Evolutionary conservation across 148 eudicot genomes (phyloP), one percentile per base, ranked within the genome.

Genomic region (Cornus florida): DNA sequence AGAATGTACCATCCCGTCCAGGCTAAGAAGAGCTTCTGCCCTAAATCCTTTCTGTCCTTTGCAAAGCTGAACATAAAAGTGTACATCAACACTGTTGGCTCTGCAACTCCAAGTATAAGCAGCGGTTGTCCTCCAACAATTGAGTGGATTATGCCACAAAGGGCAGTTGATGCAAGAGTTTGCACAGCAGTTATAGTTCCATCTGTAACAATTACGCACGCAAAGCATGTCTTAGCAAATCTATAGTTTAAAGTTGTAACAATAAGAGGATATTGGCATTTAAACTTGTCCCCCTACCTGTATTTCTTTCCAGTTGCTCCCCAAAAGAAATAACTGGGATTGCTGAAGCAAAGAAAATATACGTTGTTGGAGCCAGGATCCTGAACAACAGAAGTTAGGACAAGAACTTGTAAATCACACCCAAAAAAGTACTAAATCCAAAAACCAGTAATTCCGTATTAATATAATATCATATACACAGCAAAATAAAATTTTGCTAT

Each of bases 51-150:
- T 78, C 94, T 84, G 77, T 89, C 96, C 85, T 97, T 97, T 19
- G 92, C 98, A 82, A 97, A 97, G 82, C 91, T 87, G 90, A 84
- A 97, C 99, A 97, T 97, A 83, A 97, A 97, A 23, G 94, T 92
- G 85, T 97, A 97, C 99, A 97, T 97, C 71, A 97, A 79, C 67
- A 97, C 99, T 23, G 99, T 97, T 77, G 99, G 99, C 89, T 94
- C 98, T 74, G 99, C 99, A 65, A 94, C 99, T 46, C 98, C 99
- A 56, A 97, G 92, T 78, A 97, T 94, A 38, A 97, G 93, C 50
- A 97, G 81, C 53, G 99, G 99, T 81, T 97, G 99, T 50, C 99
- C 99, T 75, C 99, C 99, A 69, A 97, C 48, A 70, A 97, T 89
- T 28, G 99, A 97, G 84, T 97, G 99, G 84, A 97, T 90, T 28